A percentile compares a stretch with the other conserved stretches of the same genome.
Conservation (phyloP, 768 basidiomycete genomes). For the Psilocybe azurescens region DNA sequence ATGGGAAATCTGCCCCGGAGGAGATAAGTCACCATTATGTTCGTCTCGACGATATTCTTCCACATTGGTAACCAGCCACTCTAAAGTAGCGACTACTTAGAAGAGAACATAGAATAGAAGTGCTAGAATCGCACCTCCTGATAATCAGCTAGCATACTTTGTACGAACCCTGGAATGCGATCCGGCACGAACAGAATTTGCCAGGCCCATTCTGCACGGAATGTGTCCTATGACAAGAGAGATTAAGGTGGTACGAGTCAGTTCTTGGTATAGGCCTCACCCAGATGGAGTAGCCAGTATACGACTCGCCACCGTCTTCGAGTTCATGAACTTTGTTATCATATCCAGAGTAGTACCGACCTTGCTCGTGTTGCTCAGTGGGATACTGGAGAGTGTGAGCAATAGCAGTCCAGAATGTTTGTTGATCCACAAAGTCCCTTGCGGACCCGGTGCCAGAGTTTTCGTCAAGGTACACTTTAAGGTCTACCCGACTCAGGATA, state of each 20-base stretch:
- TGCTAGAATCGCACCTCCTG: slow-evolving; percentile 49
- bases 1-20: background rate
- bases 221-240: slow-evolving; percentile 63
- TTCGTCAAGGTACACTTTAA: slow-evolving; percentile 47
- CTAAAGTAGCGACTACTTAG: slow-evolving; percentile 27
- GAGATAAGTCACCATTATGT: slow-evolving; percentile 67
- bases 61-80: slow-evolving; percentile 91
- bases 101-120: background rate
- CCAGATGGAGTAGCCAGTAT: slow-evolving; percentile 85
- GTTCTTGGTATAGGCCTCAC: slow-evolving; percentile 36
- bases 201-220: slow-evolving; percentile 81
- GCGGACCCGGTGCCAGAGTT: slow-evolving; percentile 30
- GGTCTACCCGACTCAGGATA: slow-evolving; percentile 54
- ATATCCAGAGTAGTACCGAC: slow-evolving; percentile 79
- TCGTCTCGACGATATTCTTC: slow-evolving; percentile 89
- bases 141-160: slow-evolving; percentile 83
- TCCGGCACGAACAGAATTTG: slow-evolving; percentile 80
- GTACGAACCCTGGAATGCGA: slow-evolving; percentile 75
- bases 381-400: slow-evolving; percentile 78
- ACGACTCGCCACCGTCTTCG: slow-evolving; percentile 56
- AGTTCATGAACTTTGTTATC: slow-evolving; percentile 62
- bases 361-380: slow-evolving; percentile 72
- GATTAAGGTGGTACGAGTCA: background rate
- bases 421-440: slow-evolving; percentile 40
- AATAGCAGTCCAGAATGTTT: slow-evolving; percentile 64